These are phyloP conservation scores for Spinacia oleracea DNA, from an alignment of 179 eudicot species.

Conservation along the genomic window DNA sequence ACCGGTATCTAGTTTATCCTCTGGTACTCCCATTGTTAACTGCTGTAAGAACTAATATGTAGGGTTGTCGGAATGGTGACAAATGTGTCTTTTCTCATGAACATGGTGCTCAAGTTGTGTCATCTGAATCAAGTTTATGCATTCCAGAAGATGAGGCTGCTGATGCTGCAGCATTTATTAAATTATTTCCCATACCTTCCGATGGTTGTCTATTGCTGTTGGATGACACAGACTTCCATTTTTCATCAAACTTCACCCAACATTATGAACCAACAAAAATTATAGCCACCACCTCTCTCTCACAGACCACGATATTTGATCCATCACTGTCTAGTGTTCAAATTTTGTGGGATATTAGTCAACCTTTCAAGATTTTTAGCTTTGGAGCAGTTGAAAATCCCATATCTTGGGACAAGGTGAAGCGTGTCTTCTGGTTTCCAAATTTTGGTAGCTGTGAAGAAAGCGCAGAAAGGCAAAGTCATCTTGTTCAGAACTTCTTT, in stretches of 20 bases:
- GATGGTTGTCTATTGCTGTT: conserved; percentile 54
- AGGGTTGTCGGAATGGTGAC: conserved; percentile 92
- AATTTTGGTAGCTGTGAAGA: conserved; percentile 43
- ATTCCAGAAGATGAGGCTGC: conserved; percentile 51
- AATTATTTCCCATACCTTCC: conserved; percentile 46
- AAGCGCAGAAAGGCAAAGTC: conserved; percentile 47
- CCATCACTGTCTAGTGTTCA: conserved; percentile 43
- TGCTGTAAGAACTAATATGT: conserved; percentile 27
- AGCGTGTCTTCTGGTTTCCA: conserved; percentile 72
- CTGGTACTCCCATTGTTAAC: background rate
- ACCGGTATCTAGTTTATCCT: conserved; percentile 20
- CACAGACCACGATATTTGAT: conserved; percentile 36
- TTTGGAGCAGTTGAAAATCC: conserved; percentile 36
- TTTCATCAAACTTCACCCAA: conserved; percentile 46
- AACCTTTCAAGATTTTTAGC: conserved; percentile 48
- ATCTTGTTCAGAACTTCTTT: conserved; percentile 51
- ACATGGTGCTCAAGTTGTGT: conserved; percentile 30
- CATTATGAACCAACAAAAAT: conserved; percentile 56
- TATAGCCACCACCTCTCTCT: conserved; percentile 57
- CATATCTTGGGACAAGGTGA: conserved; percentile 68
- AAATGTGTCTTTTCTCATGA: conserved; percentile 71
- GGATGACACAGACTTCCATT: conserved; percentile 65
- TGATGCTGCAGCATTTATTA: conserved; percentile 45
- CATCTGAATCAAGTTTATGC: conserved; percentile 39
- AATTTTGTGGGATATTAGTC: conserved; percentile 48